phyloP scores from a whole-genome alignment of 2,329 filamentous ascomycete genomes.

The Talaromyces sp. region DNA sequence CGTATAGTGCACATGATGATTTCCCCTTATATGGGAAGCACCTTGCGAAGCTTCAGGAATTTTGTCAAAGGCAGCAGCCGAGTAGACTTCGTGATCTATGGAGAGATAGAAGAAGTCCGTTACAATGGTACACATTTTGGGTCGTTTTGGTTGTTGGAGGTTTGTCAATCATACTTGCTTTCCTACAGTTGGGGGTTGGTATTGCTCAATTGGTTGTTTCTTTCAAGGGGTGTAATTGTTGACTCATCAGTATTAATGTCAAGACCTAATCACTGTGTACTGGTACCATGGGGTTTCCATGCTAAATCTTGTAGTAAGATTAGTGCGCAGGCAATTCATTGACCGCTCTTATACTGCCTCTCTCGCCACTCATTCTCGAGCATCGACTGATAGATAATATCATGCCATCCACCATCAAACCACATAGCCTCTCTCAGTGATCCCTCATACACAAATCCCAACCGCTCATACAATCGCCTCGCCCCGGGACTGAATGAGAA shows the following conservation, averaged over 20 bases:
- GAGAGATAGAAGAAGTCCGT: constrained; percentile 22
- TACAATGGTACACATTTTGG: constrained; percentile 28
- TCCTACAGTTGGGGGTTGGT: constrained; percentile 19
- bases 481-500: not conserved
- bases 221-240: too few relatives aligned
- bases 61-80: constrained; percentile 19
- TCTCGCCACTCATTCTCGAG: too few relatives aligned
- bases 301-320: too few relatives aligned
- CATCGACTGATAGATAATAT: too few relatives aligned
- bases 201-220: not conserved
- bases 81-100: constrained; percentile 22
- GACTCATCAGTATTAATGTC: too few relatives aligned
- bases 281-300: too few relatives aligned
- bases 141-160: constrained; percentile 23
- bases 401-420: not conserved
- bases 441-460: not conserved
- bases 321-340: too few relatives aligned
- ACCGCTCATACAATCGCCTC: not conserved
- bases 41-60: constrained; percentile 17
- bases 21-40: constrained; percentile 13
- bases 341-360: too few relatives aligned
- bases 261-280: too few relatives aligned
- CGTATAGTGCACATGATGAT: constrained; percentile 11
- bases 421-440: not conserved
- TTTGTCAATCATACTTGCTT: constrained; percentile 18